Evolutionary conservation across 257 asterid species (phyloP), one percentile per base, ranked within the genome.

Genomic region (Plantago elongata): DNA sequence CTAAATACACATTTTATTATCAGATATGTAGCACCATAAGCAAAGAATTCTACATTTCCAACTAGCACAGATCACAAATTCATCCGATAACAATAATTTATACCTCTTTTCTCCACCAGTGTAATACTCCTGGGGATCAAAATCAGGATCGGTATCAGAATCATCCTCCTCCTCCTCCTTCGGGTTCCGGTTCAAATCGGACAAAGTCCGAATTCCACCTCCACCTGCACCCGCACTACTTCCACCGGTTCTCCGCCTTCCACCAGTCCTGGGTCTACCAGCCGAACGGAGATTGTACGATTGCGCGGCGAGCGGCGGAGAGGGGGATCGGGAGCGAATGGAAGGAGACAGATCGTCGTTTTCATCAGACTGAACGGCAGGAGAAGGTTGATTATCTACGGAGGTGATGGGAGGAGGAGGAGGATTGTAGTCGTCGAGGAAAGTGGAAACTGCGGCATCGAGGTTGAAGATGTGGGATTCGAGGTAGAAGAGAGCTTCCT

Each of bases 51-150:
- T 22, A 22, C 27, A 22, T 22, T 22, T 22, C 27, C 27, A 22
- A 22, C 27, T 22, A 22, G 27, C 27, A 22, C 27, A 22, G 40
- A 34, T 34, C 40, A 34, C 40, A 34, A 34, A 4, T 34, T 34
- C 40, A 34, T 22, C 27, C 27, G 27, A 22, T 22, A 22, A 22
- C 27, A 22, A 54, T 9, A 38, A 67, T 8, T n/a, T 0, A 45
- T 60, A 90, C 97, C 97, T 90, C 77, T 84, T 87, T 60, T 87
- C 84, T 3, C 97, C 96, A 16, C 97, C 96, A 8, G 96, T 81
- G 55, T 87, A 84, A 68, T 78, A 87, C 78, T 81, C 95, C 76
- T 81, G 88, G 17, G 88, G 96, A 69, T 83, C 78, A 73, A 51
- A 80, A 78, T 87, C 97, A n/a, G 90, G 72, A 64, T 90, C 96